These are phyloP conservation scores for Torulaspora globosa DNA, from an alignment of 1,139 yeast species.

Conservation along the genomic window DNA sequence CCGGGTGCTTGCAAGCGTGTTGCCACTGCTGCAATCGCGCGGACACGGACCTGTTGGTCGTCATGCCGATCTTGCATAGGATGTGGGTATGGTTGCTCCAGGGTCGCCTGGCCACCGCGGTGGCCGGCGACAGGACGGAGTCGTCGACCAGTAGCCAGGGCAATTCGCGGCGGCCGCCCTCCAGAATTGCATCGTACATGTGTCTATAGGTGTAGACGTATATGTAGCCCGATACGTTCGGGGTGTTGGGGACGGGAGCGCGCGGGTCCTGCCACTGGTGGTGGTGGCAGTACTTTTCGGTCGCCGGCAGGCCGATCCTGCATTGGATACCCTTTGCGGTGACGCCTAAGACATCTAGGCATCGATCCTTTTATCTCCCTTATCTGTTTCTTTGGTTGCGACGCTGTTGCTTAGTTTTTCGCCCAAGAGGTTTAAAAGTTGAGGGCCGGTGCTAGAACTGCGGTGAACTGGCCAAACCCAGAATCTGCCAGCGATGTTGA, in stretches of 20 bases:
- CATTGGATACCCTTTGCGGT: slow-evolving; percentile 27
- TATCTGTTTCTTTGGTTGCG: neutral
- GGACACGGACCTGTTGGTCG: slow-evolving; percentile 27
- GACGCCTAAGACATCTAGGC: slow-evolving; percentile 31
- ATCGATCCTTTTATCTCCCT: slow-evolving; percentile 3
- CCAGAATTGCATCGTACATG: slow-evolving; percentile 23
- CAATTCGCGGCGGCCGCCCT: slow-evolving; percentile 11
- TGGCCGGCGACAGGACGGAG: slow-evolving; percentile 18
- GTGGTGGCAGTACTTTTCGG: slow-evolving; percentile 18
- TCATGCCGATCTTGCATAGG: slow-evolving; percentile 35
- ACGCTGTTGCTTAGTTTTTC: neutral
- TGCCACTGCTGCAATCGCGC: slow-evolving; percentile 32
- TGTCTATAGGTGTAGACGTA: slow-evolving; percentile 32
- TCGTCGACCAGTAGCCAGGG: slow-evolving; percentile 30
- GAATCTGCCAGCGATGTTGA: slow-evolving; percentile 48
- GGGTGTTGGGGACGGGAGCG: neutral
- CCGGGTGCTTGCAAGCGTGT: slow-evolving; percentile 27
- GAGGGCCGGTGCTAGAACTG: neutral
- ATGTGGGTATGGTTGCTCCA: slow-evolving; percentile 26
- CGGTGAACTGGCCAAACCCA: neutral
- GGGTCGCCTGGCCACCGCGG: slow-evolving; percentile 9
- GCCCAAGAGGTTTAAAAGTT: neutral
- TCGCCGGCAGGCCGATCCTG: slow-evolving; percentile 12
- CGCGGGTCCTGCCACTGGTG: slow-evolving; percentile 20
- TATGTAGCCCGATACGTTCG: slow-evolving; percentile 26